phyloP scores from a whole-genome alignment of 2,329 filamentous ascomycete genomes.

The Neodidymelliopsis sp. region DNA sequence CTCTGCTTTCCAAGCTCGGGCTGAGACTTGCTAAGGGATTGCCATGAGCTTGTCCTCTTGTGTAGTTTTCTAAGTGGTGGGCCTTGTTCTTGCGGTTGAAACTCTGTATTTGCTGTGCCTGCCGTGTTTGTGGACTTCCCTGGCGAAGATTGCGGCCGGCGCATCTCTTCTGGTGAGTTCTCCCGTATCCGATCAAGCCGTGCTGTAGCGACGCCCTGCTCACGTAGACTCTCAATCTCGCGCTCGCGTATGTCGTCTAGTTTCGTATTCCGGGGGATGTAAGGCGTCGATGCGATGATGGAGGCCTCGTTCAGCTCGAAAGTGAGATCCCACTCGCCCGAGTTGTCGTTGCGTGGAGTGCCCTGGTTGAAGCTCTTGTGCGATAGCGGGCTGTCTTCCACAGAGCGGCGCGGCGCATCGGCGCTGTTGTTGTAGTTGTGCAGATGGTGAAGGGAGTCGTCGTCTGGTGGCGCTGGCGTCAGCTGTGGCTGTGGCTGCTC shows the following conservation, averaged over 20 bases:
- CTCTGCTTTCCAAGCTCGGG: slow-evolving; percentile 36
- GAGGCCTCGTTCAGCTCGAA: slow-evolving; percentile 57
- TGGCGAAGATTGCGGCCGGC: slow-evolving; percentile 26
- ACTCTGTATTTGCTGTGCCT: slow-evolving; percentile 8
- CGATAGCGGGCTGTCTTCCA: slow-evolving; percentile 54
- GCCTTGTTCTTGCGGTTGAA: slow-evolving; percentile 6
- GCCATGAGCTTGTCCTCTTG: slow-evolving; percentile 40
- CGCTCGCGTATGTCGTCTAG: slow-evolving; percentile 54
- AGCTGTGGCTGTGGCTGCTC: slow-evolving; percentile 27
- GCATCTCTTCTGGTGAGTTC: slow-evolving; percentile 39
- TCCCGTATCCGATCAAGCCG: slow-evolving; percentile 39
- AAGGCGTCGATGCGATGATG: slow-evolving; percentile 58
- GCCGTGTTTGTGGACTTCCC: slow-evolving; percentile 16
- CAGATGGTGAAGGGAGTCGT: slow-evolving; percentile 19
- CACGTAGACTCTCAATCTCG: slow-evolving; percentile 51
- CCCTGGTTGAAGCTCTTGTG: slow-evolving; percentile 39
- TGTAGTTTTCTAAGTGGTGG: slow-evolving; percentile 26
- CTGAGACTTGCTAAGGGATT: slow-evolving; percentile 39
- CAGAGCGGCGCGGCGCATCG: slow-evolving; percentile 50
- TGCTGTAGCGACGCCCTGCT: slow-evolving; percentile 42
- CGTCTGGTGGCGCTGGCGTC: slow-evolving; percentile 15
- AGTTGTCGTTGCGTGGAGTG: slow-evolving; percentile 34
- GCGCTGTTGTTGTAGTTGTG: slow-evolving; percentile 31
- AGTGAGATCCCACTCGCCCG: slow-evolving; percentile 46
- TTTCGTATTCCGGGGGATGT: slow-evolving; percentile 49